Conservation (phyloP, 2,329 filamentous ascomycete species). For the Fusarium newnesense region DNA sequence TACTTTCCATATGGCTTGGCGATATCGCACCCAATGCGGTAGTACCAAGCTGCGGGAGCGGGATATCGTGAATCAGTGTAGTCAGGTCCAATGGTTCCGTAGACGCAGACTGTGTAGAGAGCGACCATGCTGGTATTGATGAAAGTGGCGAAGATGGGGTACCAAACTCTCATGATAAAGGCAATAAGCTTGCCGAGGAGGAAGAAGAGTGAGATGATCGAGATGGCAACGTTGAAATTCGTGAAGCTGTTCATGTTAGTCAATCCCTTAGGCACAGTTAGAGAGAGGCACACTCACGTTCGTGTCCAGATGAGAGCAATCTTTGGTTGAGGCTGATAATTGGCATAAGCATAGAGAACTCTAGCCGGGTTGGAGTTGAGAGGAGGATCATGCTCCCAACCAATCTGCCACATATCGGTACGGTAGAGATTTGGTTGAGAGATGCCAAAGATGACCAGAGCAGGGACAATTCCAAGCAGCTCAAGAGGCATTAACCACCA, state of each 20-base stretch:
- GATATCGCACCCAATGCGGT: constrained; percentile 74
- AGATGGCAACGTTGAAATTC: constrained; percentile 80
- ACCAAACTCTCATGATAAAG: constrained; percentile 77
- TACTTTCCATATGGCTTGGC: constrained; percentile 64
- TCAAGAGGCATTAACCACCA: constrained; percentile 74
- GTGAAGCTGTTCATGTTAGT: constrained; percentile 67
- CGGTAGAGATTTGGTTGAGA: constrained; percentile 79
- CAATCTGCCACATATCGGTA: constrained; percentile 77
- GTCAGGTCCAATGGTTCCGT: constrained; percentile 79
- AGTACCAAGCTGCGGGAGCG: constrained; percentile 77
- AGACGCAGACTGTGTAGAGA: constrained; percentile 73
- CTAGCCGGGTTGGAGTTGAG: constrained; percentile 80
- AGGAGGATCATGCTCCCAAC: constrained; percentile 66
- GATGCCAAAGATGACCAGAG: constrained; percentile 77
- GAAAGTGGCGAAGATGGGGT: constrained; percentile 70
- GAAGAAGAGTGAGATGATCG: constrained; percentile 80
- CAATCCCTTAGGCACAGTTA: neutral
- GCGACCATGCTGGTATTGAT: constrained; percentile 67
- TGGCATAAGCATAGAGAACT: constrained; percentile 78
- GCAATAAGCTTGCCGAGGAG: constrained; percentile 75
- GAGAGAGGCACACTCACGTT: constrained; percentile 63
- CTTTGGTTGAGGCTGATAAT: constrained; percentile 70
- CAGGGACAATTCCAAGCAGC: constrained; percentile 70
- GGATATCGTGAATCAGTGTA: constrained; percentile 72
- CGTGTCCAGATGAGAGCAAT: constrained; percentile 78